Base-by-base conservation (phyloP, 1,139 yeast genomes). In the Pichia sp. region DNA sequence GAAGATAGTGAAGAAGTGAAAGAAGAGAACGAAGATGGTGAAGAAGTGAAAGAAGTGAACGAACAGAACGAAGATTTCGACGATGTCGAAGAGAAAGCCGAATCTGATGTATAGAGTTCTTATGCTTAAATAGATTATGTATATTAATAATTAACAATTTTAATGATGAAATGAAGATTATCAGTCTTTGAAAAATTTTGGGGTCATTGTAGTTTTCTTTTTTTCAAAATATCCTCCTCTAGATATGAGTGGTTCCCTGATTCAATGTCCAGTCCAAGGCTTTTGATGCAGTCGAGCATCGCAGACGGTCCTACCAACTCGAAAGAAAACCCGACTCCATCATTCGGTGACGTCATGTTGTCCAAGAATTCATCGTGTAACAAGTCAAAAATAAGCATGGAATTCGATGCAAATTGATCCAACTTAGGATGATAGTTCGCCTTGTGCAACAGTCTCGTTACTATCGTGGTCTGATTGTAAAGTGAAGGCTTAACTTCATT, bases 361-460 rank as follows among this genome's bases (percentile, higher is more conserved):
- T 57, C 57, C n/a, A 57, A 40, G 42, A 54, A 54, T 23, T 57
- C 56, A 48, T 54, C 59, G 50, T 54, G 59, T 23, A 57, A 49
- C 26, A 46, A 47, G 45, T 57, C 59, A 32, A 57, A 57, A 13
- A 57, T 52, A 7, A 57, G 32, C 56, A 54, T 54, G 11, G 59
- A 54, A 26, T 57, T 57, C 1, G 56, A 49, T 5, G 59, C 54
- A 52, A 38, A 42, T 26, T 36, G 44, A 44, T 57, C 57, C n/a
- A 57, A 13, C 34, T 26, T 46, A 11, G 53, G 51, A 36, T 50
- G 41, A 23, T 54, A 45, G 41, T 54, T 54, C 3, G 59, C 44
- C 45, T 57, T 57, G 11, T 45, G 16, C n/a, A 57, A 45, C 15
- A 57, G 30, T 40, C 52, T 57, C 0, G 57, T 54, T 4, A 57